Percentiles rank a stretch among this genome's conserved stretches.
Evolutionary conservation across 2,329 filamentous ascomycete genomes (phyloP).

Genomic region (Grosmannia huntii): DNA sequence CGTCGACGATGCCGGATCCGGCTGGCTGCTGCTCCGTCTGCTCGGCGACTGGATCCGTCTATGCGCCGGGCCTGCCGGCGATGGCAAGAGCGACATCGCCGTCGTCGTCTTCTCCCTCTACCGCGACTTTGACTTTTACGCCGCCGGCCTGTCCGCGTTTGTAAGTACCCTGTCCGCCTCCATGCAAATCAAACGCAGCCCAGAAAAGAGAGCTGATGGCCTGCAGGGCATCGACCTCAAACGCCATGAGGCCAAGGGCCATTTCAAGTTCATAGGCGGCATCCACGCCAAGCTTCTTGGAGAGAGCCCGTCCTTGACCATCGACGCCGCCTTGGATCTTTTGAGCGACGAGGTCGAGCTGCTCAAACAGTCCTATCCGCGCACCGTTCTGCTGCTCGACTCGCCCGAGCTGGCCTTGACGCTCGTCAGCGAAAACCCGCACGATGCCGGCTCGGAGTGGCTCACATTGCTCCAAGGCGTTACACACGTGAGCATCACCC

Average conservation of each 20-base stretch:
- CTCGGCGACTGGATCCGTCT: slow-evolving; percentile 9
- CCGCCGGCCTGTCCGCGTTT: slow-evolving; percentile 4
- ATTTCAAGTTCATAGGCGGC: slow-evolving; percentile 8
- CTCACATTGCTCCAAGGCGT: slow-evolving; percentile 3
- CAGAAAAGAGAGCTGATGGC: not conserved
- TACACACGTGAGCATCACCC: slow-evolving; percentile 2
- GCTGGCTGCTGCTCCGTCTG: slow-evolving; percentile 9
- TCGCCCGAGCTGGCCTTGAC: slow-evolving; percentile 8
- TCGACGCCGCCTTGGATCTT: slow-evolving; percentile 6
- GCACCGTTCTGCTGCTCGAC: slow-evolving; percentile 10
- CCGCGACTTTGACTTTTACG: slow-evolving; percentile 9
- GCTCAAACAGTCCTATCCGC: slow-evolving; percentile 1
- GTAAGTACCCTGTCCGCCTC: not conserved
- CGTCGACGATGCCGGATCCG: slow-evolving; percentile 3
- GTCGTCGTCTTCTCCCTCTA: slow-evolving; percentile 10
- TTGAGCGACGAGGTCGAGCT: slow-evolving; percentile 6
- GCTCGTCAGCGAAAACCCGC: slow-evolving; percentile 1
- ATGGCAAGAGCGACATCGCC: slow-evolving; percentile 4
- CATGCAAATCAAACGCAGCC: not conserved
- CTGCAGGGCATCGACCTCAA: slow-evolving; percentile 8
- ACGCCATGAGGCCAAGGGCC: slow-evolving; percentile 5
- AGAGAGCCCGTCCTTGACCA: slow-evolving; percentile 2
- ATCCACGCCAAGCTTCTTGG: slow-evolving; percentile 4
- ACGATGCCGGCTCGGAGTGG: slow-evolving; percentile 5
- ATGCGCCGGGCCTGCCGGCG: not conserved